phyloP scores from a whole-genome alignment of 2,329 filamentous ascomycete genomes.

The Nectriaceae sp. region DNA sequence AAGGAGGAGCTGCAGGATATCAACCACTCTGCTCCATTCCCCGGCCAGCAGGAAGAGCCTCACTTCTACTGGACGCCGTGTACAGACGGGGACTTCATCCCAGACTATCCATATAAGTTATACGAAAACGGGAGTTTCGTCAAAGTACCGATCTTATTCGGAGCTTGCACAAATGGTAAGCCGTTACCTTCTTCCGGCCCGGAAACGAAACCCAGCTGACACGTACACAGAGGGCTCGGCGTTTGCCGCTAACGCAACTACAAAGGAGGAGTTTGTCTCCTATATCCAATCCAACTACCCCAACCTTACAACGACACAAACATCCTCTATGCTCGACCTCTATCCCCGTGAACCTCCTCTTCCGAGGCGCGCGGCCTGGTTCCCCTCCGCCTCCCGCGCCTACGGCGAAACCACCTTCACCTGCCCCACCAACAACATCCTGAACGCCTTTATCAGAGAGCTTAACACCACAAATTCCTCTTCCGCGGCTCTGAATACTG shows the following conservation, averaged over 20 bases:
- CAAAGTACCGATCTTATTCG: conserved; percentile 53
- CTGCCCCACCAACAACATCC: conserved; percentile 44
- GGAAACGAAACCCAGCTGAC: too few species aligned
- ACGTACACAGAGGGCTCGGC: conserved; percentile 51
- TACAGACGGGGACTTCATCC: conserved; percentile 55
- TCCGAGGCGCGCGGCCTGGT: conserved; percentile 45
- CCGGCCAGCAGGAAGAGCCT: conserved; percentile 35
- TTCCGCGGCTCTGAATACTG: conserved; percentile 6
- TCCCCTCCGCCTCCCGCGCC: conserved; percentile 41
- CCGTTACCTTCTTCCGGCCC: too few species aligned
- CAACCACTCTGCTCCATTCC: conserved; percentile 41
- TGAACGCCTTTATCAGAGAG: conserved; percentile 33
- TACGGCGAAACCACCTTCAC: conserved; percentile 50
- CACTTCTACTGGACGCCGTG: conserved; percentile 56
- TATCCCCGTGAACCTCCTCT: conserved; percentile 41
- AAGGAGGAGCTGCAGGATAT: conserved; percentile 42
- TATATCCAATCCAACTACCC: conserved; percentile 53
- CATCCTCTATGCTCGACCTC: conserved; percentile 34
- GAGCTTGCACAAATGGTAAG: conserved; percentile 41
- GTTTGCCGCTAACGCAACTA: conserved; percentile 43
- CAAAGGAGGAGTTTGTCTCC: conserved; percentile 33
- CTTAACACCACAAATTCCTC: conserved; percentile 2
- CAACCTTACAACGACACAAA: conserved; percentile 37
- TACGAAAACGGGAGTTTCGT: conserved; percentile 53
- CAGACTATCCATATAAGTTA: conserved; percentile 50